These are phyloP conservation scores for Colletotrichum nymphaeae DNA, from an alignment of 2,329 filamentous ascomycete genomes.

Conservation along the genomic window DNA sequence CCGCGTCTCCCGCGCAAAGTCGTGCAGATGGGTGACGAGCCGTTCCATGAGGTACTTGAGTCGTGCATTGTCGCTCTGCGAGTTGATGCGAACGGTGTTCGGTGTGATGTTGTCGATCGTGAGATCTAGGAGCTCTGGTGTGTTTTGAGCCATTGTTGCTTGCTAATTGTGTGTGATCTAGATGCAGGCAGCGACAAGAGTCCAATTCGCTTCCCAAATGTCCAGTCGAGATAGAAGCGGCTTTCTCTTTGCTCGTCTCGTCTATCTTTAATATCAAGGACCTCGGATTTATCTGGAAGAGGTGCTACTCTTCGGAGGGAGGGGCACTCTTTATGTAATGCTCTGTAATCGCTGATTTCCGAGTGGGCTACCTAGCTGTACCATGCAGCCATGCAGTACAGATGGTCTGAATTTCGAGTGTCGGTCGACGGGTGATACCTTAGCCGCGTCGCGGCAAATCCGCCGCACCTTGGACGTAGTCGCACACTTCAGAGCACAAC, in stretches of 20 bases:
- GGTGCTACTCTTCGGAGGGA: not conserved
- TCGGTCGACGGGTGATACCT: not conserved
- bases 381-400: not conserved
- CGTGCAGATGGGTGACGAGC: conserved; percentile 78
- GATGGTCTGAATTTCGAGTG: not conserved
- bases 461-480: too few species aligned
- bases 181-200: not conserved
- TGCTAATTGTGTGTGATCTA: not conserved
- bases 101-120: conserved; percentile 81
- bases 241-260: not conserved
- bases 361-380: conserved; percentile 11
- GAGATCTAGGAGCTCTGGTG: conserved; percentile 71
- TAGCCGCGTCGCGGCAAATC: not conserved
- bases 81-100: conserved; percentile 78
- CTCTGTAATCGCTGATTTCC: conserved; percentile 32
- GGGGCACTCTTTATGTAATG: conserved; percentile 34
- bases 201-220: not conserved
- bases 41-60: conserved; percentile 77
- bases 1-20: conserved; percentile 80
- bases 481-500: not conserved
- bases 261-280: not conserved
- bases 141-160: conserved; percentile 22
- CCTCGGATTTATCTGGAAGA: not conserved
- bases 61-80: conserved; percentile 69
- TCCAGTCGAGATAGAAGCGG: not conserved